These are phyloP conservation scores for Wallacemonas collosoma DNA, from an alignment of 208 protist genomes.

Conservation along the genomic window DNA sequence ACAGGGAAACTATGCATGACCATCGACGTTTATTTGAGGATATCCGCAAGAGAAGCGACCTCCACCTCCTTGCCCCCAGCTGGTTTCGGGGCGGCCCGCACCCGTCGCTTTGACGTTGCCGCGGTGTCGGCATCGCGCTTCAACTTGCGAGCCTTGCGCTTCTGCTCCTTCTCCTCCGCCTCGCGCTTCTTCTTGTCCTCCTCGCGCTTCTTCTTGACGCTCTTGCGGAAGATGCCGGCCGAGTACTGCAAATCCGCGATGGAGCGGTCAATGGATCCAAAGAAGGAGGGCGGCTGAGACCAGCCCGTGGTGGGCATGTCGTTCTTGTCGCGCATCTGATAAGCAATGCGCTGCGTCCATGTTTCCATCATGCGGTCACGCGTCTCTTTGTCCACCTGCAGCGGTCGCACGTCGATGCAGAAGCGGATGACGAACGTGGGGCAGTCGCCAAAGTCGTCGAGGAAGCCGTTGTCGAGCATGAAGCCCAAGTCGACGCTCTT, in stretches of 20 bases:
- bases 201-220: slow-evolving; percentile 65
- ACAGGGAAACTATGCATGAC: not conserved
- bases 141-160: slow-evolving; percentile 41
- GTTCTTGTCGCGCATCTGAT: slow-evolving; percentile 75
- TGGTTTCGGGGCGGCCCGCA: slow-evolving; percentile 17
- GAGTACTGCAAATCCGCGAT: slow-evolving; percentile 65
- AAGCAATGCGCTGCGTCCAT: slow-evolving; percentile 68
- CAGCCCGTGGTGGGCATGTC: slow-evolving; percentile 71
- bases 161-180: slow-evolving; percentile 55
- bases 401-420: slow-evolving; percentile 52
- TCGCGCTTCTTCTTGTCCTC: slow-evolving; percentile 50
- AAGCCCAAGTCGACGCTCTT: slow-evolving; percentile 80
- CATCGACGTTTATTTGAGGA: slow-evolving; percentile 36
- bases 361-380: slow-evolving; percentile 67
- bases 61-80: slow-evolving; percentile 41
- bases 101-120: slow-evolving; percentile 23
- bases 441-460: slow-evolving; percentile 87
- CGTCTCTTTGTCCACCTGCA: slow-evolving; percentile 60
- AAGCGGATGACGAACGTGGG: slow-evolving; percentile 86
- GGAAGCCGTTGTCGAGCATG: slow-evolving; percentile 66
- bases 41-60: slow-evolving; percentile 58
- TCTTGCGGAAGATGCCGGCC: slow-evolving; percentile 67
- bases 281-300: slow-evolving; percentile 63
- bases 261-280: slow-evolving; percentile 65
- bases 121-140: slow-evolving; percentile 47